Percentiles rank a stretch among this genome's conserved stretches.
Conservation (phyloP, 768 basidiomycete genomes). For the Cystofilobasidium macerans region DNA sequence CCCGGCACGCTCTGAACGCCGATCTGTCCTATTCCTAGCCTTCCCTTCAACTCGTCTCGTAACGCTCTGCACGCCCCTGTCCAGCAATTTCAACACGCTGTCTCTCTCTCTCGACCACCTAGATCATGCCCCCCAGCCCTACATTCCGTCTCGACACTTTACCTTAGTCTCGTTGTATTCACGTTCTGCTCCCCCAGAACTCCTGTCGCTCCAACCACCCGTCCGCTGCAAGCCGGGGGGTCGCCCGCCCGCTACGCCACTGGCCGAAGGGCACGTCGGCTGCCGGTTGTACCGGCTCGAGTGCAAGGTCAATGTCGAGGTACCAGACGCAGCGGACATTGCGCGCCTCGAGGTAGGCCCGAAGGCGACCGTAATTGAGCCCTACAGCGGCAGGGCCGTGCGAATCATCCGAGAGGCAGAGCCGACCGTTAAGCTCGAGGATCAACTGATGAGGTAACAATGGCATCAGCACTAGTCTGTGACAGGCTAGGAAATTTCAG, state of each 20-base stretch:
- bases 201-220: constrained; percentile 28
- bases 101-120: no score
- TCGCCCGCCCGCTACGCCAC: constrained; percentile 28
- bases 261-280: background rate
- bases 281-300: background rate
- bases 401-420: constrained; percentile 88
- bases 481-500: no score
- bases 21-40: background rate
- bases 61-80: background rate
- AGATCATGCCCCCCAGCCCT: no score
- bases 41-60: background rate
- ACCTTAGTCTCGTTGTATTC: constrained; percentile 14
- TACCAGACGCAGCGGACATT: constrained; percentile 47
- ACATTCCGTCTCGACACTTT: background rate
- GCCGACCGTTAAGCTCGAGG: constrained; percentile 53
- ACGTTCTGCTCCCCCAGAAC: constrained; percentile 30
- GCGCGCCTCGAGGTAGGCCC: constrained; percentile 53
- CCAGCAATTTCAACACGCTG: no score
- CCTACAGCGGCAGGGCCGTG: constrained; percentile 83
- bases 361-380: constrained; percentile 61
- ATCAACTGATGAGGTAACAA: constrained; percentile 50
- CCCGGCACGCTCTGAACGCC: constrained; percentile 1
- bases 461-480: no score
- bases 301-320: constrained; percentile 30
- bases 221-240: constrained; percentile 26